phyloP scores from a whole-genome alignment of 352 stramenopile genomes.

The Phytophthora sp. region DNA sequence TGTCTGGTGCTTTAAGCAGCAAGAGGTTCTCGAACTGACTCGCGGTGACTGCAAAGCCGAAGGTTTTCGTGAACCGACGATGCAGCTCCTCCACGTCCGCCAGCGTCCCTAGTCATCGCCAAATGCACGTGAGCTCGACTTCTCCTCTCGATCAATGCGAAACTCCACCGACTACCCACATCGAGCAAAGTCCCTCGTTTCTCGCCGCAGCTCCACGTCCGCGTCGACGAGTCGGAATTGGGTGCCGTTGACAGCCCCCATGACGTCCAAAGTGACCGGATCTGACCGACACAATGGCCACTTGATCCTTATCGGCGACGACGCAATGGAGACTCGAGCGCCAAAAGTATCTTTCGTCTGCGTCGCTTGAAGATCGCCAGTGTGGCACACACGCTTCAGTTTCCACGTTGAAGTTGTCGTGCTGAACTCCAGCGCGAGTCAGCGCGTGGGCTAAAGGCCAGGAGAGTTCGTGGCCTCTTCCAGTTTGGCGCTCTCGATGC shows the following conservation, averaged over 20 bases:
- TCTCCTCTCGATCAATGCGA: too few relatives aligned
- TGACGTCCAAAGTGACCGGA: constrained; percentile 5
- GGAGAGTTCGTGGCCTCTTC: background rate
- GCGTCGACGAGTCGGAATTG: constrained; percentile 58
- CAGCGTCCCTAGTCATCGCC: constrained; percentile 64
- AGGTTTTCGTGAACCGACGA: constrained; percentile 72
- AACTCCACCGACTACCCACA: constrained; percentile 41
- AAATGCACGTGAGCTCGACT: too few relatives aligned
- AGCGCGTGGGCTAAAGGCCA: background rate
- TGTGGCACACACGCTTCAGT: constrained; percentile 13
- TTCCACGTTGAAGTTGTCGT: constrained; percentile 28
- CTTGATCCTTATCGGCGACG: too few relatives aligned
- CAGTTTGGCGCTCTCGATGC: background rate
- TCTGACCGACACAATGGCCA: background rate
- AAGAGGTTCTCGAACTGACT: constrained; percentile 80
- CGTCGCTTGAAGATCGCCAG: constrained; percentile 24
- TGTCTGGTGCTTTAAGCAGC: constrained; percentile 65
- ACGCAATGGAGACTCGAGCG: constrained; percentile 1
- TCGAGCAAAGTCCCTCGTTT: constrained; percentile 80
- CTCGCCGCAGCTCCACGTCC: constrained; percentile 69
- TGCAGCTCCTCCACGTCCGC: constrained; percentile 67
- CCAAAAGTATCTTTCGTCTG: constrained; percentile 13
- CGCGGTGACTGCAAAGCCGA: constrained; percentile 75
- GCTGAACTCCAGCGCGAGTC: too few relatives aligned
- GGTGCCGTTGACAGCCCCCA: constrained; percentile 62